Conservation (phyloP, 805 yeast genomes). For the Hanseniaspora lachancei region DNA sequence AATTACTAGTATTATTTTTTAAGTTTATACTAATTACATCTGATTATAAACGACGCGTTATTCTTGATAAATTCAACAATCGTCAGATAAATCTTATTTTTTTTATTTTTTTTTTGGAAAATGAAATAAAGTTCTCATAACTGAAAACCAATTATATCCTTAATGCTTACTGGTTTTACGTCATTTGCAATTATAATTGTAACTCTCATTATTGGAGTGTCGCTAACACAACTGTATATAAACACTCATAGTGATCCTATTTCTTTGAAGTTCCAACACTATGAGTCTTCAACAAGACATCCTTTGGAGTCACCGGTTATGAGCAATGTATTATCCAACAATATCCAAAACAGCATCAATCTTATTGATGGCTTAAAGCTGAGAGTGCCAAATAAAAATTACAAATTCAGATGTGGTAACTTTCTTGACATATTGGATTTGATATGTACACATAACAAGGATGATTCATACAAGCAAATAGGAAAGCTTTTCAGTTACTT, state of each 20-base stretch:
- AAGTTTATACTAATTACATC: no score
- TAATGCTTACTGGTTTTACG: not conserved
- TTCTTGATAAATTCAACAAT: no score
- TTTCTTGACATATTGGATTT: slow-evolving; percentile 57
- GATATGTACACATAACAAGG: not conserved
- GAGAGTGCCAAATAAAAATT: slow-evolving; percentile 8
- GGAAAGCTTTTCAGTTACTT: slow-evolving; percentile 1
- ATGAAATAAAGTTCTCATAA: not conserved
- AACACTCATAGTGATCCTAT: slow-evolving; percentile 2
- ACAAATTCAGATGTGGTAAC: slow-evolving; percentile 48
- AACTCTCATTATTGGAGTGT: not conserved
- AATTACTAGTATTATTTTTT: no score
- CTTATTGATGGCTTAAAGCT: slow-evolving; percentile 11
- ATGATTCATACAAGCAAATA: slow-evolving; percentile 19
- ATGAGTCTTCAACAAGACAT: slow-evolving; percentile 8
- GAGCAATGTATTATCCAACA: slow-evolving; percentile 8
- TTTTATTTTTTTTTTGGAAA: not conserved
- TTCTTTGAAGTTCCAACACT: slow-evolving; percentile 8
- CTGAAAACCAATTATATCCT: not conserved
- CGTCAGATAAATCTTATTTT: not conserved
- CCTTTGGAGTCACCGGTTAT: slow-evolving; percentile 3
- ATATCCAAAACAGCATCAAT: slow-evolving; percentile 6
- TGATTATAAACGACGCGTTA: no score
- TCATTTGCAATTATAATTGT: not conserved
- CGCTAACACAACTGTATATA: not conserved